Percentiles rank a stretch among this genome's conserved stretches.
Evolutionary conservation across 2,329 filamentous ascomycete species (phyloP).

Genomic region (Metarhizium robertsii): DNA sequence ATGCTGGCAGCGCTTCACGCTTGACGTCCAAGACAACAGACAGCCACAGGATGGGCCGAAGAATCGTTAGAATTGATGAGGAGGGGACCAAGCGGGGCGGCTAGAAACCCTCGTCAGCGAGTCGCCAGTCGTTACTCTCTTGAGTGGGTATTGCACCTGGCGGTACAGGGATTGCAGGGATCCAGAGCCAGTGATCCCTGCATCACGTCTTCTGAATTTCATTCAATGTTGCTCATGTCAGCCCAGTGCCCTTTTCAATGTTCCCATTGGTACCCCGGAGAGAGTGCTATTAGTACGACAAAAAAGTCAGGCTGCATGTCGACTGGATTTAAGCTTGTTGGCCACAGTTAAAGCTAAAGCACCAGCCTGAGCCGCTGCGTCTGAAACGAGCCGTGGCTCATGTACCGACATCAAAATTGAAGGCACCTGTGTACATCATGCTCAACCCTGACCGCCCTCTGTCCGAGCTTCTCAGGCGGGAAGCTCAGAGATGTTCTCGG

Average conservation of each 20-base stretch:
- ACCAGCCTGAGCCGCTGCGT: background rate
- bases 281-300: background rate
- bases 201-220: too few relatives aligned
- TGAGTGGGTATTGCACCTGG: too few relatives aligned
- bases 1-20: background rate
- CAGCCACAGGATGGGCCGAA: too few relatives aligned
- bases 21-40: too few relatives aligned
- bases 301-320: background rate
- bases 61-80: background rate
- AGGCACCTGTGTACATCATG: background rate
- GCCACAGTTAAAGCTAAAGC: background rate
- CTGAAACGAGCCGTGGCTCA: background rate
- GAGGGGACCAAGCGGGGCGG: background rate
- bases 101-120: background rate
- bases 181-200: too few relatives aligned
- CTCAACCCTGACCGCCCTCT: too few relatives aligned
- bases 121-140: too few relatives aligned
- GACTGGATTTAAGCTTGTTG: background rate
- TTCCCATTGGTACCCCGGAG: background rate
- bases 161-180: too few relatives aligned
- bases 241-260: too few relatives aligned
- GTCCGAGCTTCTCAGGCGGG: too few relatives aligned
- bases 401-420: background rate
- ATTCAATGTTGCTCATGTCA: too few relatives aligned
- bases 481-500: too few relatives aligned